A percentile compares a stretch with the other conserved stretches of the same genome.
Evolutionary conservation across 164 flowering plant species (phyloP).

Genomic region (Protea cynaroides): DNA sequence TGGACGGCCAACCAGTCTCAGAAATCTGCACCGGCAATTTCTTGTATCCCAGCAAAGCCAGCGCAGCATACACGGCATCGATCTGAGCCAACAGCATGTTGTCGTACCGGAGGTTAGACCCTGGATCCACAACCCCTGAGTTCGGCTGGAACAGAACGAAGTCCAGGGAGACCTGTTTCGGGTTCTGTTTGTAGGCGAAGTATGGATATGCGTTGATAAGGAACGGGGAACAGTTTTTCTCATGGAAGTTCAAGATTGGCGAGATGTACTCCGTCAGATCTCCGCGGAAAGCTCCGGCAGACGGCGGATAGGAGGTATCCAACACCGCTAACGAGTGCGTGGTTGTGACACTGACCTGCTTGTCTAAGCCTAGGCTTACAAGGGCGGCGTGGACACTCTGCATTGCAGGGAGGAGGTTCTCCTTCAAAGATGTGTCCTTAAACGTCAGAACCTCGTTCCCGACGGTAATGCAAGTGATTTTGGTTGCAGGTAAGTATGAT

Average conservation of each 20-base stretch:
- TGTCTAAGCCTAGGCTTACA: constrained; percentile 34
- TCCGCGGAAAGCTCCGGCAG: constrained; percentile 48
- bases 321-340: constrained; percentile 57
- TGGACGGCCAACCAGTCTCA: constrained; percentile 78
- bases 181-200: constrained; percentile 61
- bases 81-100: constrained; percentile 65
- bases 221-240: constrained; percentile 43
- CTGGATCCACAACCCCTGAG: constrained; percentile 38
- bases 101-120: constrained; percentile 42
- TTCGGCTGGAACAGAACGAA: constrained; percentile 50
- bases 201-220: constrained; percentile 75
- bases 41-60: constrained; percentile 34
- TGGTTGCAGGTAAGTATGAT: constrained; percentile 37
- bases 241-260: constrained; percentile 42
- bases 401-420: constrained; percentile 58
- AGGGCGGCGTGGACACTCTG: constrained; percentile 53
- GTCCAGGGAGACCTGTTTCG: constrained; percentile 38
- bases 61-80: constrained; percentile 53
- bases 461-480: constrained; percentile 45
- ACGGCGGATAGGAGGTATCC: constrained; percentile 66
- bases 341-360: constrained; percentile 60
- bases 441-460: constrained; percentile 61
- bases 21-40: constrained; percentile 37
- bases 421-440: constrained; percentile 37
- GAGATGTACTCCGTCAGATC: constrained; percentile 34